Base-by-base conservation (phyloP, 306 rosid species). In the Dryas octopetala region DNA sequence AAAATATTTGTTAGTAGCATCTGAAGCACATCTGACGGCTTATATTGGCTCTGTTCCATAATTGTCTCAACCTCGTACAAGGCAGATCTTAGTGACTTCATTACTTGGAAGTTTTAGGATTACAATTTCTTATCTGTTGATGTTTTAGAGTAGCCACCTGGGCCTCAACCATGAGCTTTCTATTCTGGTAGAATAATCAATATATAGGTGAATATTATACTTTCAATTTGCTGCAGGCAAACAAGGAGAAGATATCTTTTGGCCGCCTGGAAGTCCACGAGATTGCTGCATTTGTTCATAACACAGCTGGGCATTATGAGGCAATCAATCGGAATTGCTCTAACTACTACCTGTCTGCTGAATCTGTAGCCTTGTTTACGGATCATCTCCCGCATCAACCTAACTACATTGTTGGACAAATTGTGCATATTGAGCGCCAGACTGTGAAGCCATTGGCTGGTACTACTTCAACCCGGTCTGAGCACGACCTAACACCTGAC, bases 381-480 rank as follows among this genome's bases (percentile, higher is more conserved):
- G 99, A 89, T 74, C 90, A 82, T 82, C 91, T 88, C 82, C 92
- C 91, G 2, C 76, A 84, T 84, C 86, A 88, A 80, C 93, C 97
- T 79, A 90, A 88, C 88, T 90, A 86, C 83, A 96, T 96, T 74
- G 97, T 96, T 75, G 99, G 98, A 78, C 99, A 92, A 91, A 87
- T 96, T 83, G 99, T 96, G 87, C 99, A 96, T 85, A 88, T 90
- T 26, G 99, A 96, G 81, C 87, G 88, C 87, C 96, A 88, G 82
- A 83, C 82, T 16, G 98, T 79, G 83, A 96, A 90, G 89, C 83
- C 80, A 9, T 51, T 47, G 51, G 60, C 82, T 47, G 38, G 38
- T 32, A 57, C 81, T 66, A 66, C 75, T 68, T 61, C 82, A 1
- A 46, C 74, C 57, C 72, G 68, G 67, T 65, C 82, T 7, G 91